These are phyloP conservation scores for Pichia ethanolica DNA, from an alignment of 805 yeast species.

Conservation along the genomic window DNA sequence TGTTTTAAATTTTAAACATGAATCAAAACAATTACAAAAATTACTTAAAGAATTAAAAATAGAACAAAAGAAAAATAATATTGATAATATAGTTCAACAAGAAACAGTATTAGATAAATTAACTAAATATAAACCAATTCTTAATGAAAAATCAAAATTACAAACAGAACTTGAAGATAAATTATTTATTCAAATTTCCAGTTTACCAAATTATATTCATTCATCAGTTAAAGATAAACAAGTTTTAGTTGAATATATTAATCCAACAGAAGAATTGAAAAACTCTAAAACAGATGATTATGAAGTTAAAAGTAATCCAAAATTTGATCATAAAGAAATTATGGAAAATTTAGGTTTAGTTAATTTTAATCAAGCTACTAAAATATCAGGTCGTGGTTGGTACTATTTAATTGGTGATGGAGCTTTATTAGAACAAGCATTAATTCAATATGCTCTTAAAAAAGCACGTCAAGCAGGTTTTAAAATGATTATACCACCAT, in stretches of 20 bases:
- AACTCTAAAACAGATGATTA: constrained; percentile 15
- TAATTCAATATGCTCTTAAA: constrained; percentile 68
- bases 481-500: constrained; percentile 70
- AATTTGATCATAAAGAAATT: constrained; percentile 60
- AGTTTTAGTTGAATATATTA: constrained; percentile 45
- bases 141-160: constrained; percentile 23
- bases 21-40: constrained; percentile 17
- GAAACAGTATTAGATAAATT: constrained; percentile 13
- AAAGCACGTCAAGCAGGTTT: constrained; percentile 65
- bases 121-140: constrained; percentile 21
- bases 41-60: constrained; percentile 15
- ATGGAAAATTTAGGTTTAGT: constrained; percentile 59
- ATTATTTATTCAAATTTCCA: constrained; percentile 35
- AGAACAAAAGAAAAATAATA: constrained; percentile 11
- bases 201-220: constrained; percentile 59
- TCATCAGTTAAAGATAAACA: constrained; percentile 37
- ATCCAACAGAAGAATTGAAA: constrained; percentile 30
- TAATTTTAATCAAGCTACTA: constrained; percentile 66
- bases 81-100: constrained; percentile 8
- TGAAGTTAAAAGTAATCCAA: not conserved
- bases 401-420: constrained; percentile 80
- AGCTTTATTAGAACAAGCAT: constrained; percentile 83
- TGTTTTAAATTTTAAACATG: constrained; percentile 16
- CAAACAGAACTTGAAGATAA: constrained; percentile 28
- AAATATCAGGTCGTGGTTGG: constrained; percentile 80